These are phyloP conservation scores for Mucor ambiguus DNA, from an alignment of 371 early-diverging fungal species.

Conservation along the genomic window DNA sequence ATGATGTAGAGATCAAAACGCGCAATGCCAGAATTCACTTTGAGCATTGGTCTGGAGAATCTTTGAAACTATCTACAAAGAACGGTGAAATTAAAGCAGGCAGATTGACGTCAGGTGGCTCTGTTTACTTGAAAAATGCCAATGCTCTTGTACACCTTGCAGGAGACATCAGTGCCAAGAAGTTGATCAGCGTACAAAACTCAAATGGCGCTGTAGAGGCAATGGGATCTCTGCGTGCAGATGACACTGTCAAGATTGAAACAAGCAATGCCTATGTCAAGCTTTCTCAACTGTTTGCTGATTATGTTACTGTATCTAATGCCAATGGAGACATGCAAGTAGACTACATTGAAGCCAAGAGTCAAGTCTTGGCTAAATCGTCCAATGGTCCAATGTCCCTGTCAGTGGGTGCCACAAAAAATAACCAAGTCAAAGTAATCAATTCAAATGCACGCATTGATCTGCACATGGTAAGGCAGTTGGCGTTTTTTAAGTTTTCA, in stretches of 20 bases:
- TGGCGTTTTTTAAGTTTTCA: neutral
- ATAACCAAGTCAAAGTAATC: constrained; percentile 10
- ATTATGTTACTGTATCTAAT: constrained; percentile 3
- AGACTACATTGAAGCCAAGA: constrained; percentile 9
- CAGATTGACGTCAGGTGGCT: neutral
- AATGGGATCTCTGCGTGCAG: constrained; percentile 6
- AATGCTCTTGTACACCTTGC: constrained; percentile 2
- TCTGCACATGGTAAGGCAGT: constrained; percentile 21
- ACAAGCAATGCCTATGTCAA: constrained; percentile 10
- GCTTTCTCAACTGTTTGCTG: constrained; percentile 1
- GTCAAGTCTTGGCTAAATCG: constrained; percentile 1
- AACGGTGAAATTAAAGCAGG: constrained; percentile 12
- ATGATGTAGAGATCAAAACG: constrained; percentile 1
- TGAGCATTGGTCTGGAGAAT: constrained; percentile 14
- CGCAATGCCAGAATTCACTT: constrained; percentile 13
- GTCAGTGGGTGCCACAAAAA: constrained; percentile 12
- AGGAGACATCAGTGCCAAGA: constrained; percentile 10
- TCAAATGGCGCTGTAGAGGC: constrained; percentile 7
- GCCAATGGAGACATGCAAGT: constrained; percentile 6
- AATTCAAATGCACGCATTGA: constrained; percentile 3
- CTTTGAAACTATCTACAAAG: neutral
- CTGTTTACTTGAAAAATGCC: constrained; percentile 8
- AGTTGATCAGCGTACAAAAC: neutral
- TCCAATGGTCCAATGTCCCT: constrained; percentile 16
- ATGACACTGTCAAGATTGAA: constrained; percentile 7